Base-by-base conservation (phyloP, 495 filamentous ascomycete genomes). In the Astrothelium macrocarpum region DNA sequence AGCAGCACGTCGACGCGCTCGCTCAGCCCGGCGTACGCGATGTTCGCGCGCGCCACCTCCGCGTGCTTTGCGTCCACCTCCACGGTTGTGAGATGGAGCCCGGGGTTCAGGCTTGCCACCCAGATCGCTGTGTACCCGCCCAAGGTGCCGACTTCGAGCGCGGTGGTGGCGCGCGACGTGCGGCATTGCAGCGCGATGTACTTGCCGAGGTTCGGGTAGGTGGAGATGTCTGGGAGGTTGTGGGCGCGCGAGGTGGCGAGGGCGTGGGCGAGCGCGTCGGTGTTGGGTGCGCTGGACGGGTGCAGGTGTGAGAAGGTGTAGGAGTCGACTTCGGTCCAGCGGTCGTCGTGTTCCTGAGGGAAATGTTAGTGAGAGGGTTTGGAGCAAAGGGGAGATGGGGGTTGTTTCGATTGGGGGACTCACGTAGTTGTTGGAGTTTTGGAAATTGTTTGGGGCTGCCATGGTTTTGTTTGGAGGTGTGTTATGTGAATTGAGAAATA, bases 81-180 rank as follows among this genome's bases (percentile, higher is more conserved):
- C 25, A 75, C 68, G 18, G 64, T 73, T 1, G 65, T 67, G 32
- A 75, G 64, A 14, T 65, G 62, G 29, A 69, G 63, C 26, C 65
- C 58, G 7, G 70, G 67, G n/a, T 56, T 64, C 12, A 65, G 23
- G 23, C 32, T 64, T 16, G 71, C 72, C 11, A 74, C 63, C 71
- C 68, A 74, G 58, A 75, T 73, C 12, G 69, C 71, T 12, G 67
- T 72, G 64, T 72, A 72, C 25, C 69, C 73, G 64, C 73, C 73
- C 32, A 75, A 56, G 0, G 72, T 74, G 12, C 73, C 73, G 31
- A 75, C 63, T 64, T 74, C 73, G 36, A 75, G 72, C 28, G 74
- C 64, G 65, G 67, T 56, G 58, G 70, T 66, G 9, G 73, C 71
- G 29, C 62, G 59, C 1, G 66, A 39, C 18, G 68, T 43, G 32